These are phyloP conservation scores for Actinidia chinensis DNA, from an alignment of 179 eudicot genomes.

Conservation along the genomic window DNA sequence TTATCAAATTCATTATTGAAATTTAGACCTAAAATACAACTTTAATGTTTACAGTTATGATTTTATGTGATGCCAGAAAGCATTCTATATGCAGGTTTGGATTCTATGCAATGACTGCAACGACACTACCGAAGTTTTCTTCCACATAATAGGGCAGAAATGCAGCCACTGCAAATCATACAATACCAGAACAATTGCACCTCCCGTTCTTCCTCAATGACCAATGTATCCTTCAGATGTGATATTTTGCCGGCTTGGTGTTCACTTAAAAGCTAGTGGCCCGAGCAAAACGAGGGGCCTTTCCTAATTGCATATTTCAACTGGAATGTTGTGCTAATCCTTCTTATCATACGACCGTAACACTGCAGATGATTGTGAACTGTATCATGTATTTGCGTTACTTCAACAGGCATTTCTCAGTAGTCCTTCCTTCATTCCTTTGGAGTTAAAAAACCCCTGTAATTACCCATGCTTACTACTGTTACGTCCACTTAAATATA, in stretches of 20 bases:
- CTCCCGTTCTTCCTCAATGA: conserved; percentile 74
- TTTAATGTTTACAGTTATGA: background rate
- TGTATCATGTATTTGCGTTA: background rate
- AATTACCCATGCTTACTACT: too few species aligned
- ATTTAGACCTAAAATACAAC: too few species aligned
- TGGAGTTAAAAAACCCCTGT: background rate
- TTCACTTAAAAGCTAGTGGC: too few species aligned
- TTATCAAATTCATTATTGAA: too few species aligned
- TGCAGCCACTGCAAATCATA: conserved; percentile 73
- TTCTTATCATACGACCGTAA: background rate
- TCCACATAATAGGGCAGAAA: conserved; percentile 83
- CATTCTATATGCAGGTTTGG: conserved; percentile 41
- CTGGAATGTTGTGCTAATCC: background rate
- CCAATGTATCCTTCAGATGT: background rate
- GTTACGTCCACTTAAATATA: too few species aligned
- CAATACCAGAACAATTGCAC: conserved; percentile 65
- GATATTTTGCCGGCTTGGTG: background rate
- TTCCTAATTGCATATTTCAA: background rate
- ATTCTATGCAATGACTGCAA: conserved; percentile 86
- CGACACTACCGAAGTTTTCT: conserved; percentile 48
- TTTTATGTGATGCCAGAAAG: conserved; percentile 6
- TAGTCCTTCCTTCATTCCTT: background rate
- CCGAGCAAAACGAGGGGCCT: background rate
- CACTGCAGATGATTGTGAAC: background rate
- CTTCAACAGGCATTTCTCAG: background rate